Percentiles rank a stretch among this genome's conserved stretches.
These are phyloP conservation scores for Fusarium humuli DNA, from an alignment of 2,329 filamentous ascomycete species.

Conservation along the genomic window DNA sequence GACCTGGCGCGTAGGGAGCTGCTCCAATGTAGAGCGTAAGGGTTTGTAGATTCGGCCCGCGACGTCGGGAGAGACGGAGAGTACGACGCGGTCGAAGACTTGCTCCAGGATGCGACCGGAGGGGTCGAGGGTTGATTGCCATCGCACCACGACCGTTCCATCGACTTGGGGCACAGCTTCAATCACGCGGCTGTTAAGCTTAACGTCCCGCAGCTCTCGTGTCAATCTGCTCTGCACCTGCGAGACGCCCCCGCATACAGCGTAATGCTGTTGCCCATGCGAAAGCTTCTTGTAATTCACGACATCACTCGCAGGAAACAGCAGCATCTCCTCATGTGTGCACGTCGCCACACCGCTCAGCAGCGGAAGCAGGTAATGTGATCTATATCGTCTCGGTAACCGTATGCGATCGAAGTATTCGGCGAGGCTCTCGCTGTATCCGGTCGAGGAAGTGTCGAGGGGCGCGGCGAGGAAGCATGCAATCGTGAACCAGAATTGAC, in stretches of 20 bases:
- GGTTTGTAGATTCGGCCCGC: conserved; percentile 61
- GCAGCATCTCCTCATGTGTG: conserved; percentile 61
- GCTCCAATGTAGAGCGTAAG: conserved; percentile 51
- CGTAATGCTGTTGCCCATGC: conserved; percentile 62
- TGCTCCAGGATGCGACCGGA: conserved; percentile 44
- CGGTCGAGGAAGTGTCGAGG: neutral
- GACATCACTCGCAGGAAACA: conserved; percentile 65
- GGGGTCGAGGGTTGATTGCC: conserved; percentile 45
- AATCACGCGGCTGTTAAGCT: conserved; percentile 55
- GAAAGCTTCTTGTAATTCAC: conserved; percentile 62
- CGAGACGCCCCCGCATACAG: conserved; percentile 62
- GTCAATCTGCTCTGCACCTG: conserved; percentile 61
- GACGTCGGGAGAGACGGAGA: conserved; percentile 67
- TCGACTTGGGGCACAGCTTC: conserved; percentile 47
- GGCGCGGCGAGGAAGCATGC: conserved; percentile 63
- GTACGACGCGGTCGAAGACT: conserved; percentile 63
- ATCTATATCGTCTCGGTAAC: conserved; percentile 60
- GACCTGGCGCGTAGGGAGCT: conserved; percentile 62
- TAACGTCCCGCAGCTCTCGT: conserved; percentile 53
- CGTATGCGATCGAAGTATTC: conserved; percentile 63
- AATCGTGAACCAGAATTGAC: conserved; percentile 65
- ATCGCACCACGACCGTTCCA: conserved; percentile 49
- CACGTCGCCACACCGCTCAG: conserved; percentile 67
- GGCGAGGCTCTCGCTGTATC: conserved; percentile 57
- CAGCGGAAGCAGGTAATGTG: conserved; percentile 65